Percentiles rank a stretch among this genome's conserved stretches.
These are phyloP conservation scores for Vachellia collinsii DNA, from an alignment of 306 rosid genomes.

Conservation along the genomic window DNA sequence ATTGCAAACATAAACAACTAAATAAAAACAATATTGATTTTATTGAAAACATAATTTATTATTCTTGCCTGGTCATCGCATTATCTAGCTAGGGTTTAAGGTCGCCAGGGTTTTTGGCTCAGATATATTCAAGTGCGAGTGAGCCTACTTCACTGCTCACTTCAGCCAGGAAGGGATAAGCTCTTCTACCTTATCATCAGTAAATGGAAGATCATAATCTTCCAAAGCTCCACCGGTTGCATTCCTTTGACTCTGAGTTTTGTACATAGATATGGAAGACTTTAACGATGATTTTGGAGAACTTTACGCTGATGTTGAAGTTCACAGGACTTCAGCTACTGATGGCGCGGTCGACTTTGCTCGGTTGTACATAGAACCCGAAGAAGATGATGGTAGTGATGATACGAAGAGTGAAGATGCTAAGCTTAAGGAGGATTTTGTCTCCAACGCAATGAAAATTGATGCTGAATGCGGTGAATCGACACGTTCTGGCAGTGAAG, in stretches of 20 bases:
- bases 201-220: conserved; percentile 23
- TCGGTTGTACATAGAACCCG: conserved; percentile 23
- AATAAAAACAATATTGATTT: too few species aligned
- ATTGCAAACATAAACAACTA: too few species aligned
- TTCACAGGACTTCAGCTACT: conserved; percentile 36
- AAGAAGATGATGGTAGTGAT: conserved; percentile 17
- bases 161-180: neutral
- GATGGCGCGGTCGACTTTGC: conserved; percentile 29
- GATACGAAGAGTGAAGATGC: neutral
- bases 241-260: neutral
- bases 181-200: neutral
- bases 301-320: conserved; percentile 52
- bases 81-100: conserved; percentile 30
- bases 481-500: conserved; percentile 10
- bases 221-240: neutral
- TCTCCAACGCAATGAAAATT: conserved; percentile 20
- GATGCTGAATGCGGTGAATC: conserved; percentile 21
- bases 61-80: neutral
- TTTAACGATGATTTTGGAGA: conserved; percentile 66
- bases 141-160: neutral
- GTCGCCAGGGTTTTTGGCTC: neutral
- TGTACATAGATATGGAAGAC: conserved; percentile 39
- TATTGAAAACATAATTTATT: too few species aligned
- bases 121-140: neutral
- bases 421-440: neutral